Percentiles rank a stretch among this genome's conserved stretches.
These are phyloP conservation scores for Cystobasidium onofrii DNA, from an alignment of 768 basidiomycete species.

Conservation along the genomic window DNA sequence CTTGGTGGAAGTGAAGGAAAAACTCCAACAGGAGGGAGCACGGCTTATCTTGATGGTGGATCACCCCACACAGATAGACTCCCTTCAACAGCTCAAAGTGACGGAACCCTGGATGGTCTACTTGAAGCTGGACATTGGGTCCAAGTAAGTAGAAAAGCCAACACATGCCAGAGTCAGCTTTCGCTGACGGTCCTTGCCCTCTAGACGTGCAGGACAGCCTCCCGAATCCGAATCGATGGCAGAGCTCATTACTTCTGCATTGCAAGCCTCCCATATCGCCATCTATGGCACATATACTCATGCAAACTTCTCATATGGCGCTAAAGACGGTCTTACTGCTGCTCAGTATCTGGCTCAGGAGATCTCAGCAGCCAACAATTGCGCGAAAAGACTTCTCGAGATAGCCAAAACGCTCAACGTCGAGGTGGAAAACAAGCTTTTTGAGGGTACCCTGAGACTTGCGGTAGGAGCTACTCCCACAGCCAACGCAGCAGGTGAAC, in stretches of 20 bases:
- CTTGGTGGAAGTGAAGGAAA: constrained; percentile 1
- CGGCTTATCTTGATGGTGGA: constrained; percentile 16
- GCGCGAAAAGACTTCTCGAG: not conserved
- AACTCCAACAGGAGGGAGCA: not conserved
- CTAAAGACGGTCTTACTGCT: not conserved
- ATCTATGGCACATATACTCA: constrained; percentile 28
- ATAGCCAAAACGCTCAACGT: not conserved
- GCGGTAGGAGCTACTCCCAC: constrained; percentile 32
- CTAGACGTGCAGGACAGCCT: constrained; percentile 27
- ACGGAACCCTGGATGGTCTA: constrained; percentile 8
- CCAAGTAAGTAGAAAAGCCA: constrained; percentile 15
- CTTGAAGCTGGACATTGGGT: constrained; percentile 28
- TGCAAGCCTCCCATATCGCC: not conserved
- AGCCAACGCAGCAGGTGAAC: constrained; percentile 9
- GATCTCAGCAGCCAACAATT: constrained; percentile 1
- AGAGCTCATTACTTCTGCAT: constrained; percentile 6
- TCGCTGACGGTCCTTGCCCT: too few species aligned
- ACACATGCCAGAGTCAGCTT: too few species aligned
- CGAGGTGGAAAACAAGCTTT: not conserved
- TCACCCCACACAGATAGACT: constrained; percentile 12
- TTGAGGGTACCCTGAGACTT: not conserved
- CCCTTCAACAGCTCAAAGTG: not conserved
- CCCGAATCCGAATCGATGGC: constrained; percentile 3
- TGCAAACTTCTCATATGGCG: constrained; percentile 11
- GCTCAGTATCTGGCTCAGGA: constrained; percentile 15